Conservation (phyloP, 805 yeast species). For the Pichia cephalocereana region DNA sequence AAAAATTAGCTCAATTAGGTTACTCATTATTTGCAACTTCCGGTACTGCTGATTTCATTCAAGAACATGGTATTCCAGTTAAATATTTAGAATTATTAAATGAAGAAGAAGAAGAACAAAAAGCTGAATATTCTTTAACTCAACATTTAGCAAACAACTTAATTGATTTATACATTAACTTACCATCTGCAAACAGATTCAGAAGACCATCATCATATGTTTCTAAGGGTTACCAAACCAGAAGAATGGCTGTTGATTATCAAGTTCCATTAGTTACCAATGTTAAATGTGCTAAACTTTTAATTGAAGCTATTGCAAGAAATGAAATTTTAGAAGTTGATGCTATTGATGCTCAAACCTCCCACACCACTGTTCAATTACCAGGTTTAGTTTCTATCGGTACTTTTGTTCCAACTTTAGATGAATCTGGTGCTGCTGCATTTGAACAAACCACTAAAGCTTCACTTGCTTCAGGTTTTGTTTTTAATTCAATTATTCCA, state of each 20-base stretch:
- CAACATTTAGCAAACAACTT: constrained; percentile 94
- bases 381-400: constrained; percentile 86
- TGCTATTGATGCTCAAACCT: constrained; percentile 80
- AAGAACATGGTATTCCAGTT: constrained; percentile 90
- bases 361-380: constrained; percentile 69
- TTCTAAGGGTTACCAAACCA: constrained; percentile 94
- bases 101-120: constrained; percentile 63
- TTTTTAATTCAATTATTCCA: constrained; percentile 75
- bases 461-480: constrained; percentile 80
- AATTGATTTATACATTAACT: constrained; percentile 91
- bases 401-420: constrained; percentile 64
- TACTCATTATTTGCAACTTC: constrained; percentile 93
- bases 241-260: constrained; percentile 99
- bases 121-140: constrained; percentile 88
- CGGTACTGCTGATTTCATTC: constrained; percentile 97
- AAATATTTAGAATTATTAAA: constrained; percentile 84
- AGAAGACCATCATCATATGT: constrained; percentile 98
- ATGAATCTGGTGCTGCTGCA: constrained; percentile 40
- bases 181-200: constrained; percentile 95
- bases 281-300: constrained; percentile 91
- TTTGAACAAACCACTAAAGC: constrained; percentile 61
- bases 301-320: constrained; percentile 89
- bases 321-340: constrained; percentile 57
- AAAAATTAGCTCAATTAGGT: constrained; percentile 72
- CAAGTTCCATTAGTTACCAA: constrained; percentile 96